Percentiles rank a stretch among this genome's conserved stretches.
Evolutionary conservation across 106 monocot species (phyloP).

Genomic region (Dendrobium officinale): DNA sequence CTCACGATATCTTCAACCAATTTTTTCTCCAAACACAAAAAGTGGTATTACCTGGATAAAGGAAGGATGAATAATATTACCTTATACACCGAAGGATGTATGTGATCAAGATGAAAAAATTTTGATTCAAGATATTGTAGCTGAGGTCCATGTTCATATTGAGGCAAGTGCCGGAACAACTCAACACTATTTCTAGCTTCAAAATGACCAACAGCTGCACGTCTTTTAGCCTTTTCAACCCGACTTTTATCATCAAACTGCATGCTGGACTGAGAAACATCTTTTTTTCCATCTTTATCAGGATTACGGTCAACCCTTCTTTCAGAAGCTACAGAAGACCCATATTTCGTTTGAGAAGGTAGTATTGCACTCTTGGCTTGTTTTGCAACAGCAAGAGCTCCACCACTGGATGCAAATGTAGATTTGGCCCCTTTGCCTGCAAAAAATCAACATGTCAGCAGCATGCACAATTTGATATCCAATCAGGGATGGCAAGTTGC

Average conservation of each 20-base stretch:
- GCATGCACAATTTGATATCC: not conserved
- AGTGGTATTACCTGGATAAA: not conserved
- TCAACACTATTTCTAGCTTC: constrained; percentile 92
- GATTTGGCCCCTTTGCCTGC: not conserved
- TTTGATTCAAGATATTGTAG: constrained; percentile 79
- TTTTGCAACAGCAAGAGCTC: constrained; percentile 20
- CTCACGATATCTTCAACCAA: no score
- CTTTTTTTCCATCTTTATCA: constrained; percentile 81
- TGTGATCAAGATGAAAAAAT: constrained; percentile 83
- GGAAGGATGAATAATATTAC: constrained; percentile 19
- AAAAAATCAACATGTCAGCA: not conserved
- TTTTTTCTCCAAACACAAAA: no score
- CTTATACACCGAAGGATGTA: constrained; percentile 96
- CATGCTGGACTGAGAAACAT: constrained; percentile 77
- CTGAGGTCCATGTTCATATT: constrained; percentile 85
- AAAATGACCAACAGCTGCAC: constrained; percentile 70
- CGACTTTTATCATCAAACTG: constrained; percentile 83
- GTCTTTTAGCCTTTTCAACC: constrained; percentile 86
- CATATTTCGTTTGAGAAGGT: constrained; percentile 68
- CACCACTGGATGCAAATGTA: not conserved
- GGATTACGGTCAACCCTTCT: constrained; percentile 53
- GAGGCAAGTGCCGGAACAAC: constrained; percentile 88
- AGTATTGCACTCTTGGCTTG: constrained; percentile 37
- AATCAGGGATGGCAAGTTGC: not conserved
- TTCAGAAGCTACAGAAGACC: constrained; percentile 24